Evolutionary conservation across 2,329 filamentous ascomycete species (phyloP).

Genomic region (Pyrenophora graminea): DNA sequence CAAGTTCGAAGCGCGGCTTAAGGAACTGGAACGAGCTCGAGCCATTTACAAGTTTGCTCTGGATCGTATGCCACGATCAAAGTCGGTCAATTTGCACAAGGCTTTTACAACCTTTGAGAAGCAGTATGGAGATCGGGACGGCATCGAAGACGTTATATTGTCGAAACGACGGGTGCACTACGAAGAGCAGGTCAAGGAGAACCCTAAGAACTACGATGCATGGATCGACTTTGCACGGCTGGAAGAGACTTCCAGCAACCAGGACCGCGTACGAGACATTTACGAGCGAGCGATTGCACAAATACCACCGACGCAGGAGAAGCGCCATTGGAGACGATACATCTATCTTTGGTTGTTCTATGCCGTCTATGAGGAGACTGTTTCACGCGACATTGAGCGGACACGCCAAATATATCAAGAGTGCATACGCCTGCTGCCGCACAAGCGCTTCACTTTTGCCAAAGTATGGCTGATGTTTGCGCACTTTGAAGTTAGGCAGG

Average conservation of each 20-base stretch:
- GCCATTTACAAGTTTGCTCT: slow-evolving; percentile 97
- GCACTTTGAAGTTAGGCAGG: slow-evolving; percentile 89
- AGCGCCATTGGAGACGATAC: slow-evolving; percentile 95
- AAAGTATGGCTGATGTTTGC: slow-evolving; percentile 95
- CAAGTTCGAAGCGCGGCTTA: slow-evolving; percentile 90
- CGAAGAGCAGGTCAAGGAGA: slow-evolving; percentile 91
- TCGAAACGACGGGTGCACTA: slow-evolving; percentile 92
- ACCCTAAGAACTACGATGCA: slow-evolving; percentile 92
- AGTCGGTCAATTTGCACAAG: slow-evolving; percentile 83
- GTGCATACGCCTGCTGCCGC: slow-evolving; percentile 83
- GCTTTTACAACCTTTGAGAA: slow-evolving; percentile 98
- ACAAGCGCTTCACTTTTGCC: slow-evolving; percentile 96
- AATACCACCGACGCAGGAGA: slow-evolving; percentile 91
- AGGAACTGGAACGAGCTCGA: slow-evolving; percentile 90
- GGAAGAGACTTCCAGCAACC: slow-evolving; percentile 82
- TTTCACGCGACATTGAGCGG: slow-evolving; percentile 75
- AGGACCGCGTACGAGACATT: slow-evolving; percentile 83
- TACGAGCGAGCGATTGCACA: slow-evolving; percentile 97
- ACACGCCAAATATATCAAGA: slow-evolving; percentile 90
- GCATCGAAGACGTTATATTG: slow-evolving; percentile 93
- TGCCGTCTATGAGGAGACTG: slow-evolving; percentile 90
- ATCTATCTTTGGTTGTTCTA: slow-evolving; percentile 99
- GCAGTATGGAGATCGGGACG: slow-evolving; percentile 90
- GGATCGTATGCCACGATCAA: slow-evolving; percentile 86
- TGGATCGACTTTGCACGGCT: slow-evolving; percentile 96